These are phyloP conservation scores for Cudoniella acicularis DNA, from an alignment of 495 filamentous ascomycete species.

Conservation along the genomic window DNA sequence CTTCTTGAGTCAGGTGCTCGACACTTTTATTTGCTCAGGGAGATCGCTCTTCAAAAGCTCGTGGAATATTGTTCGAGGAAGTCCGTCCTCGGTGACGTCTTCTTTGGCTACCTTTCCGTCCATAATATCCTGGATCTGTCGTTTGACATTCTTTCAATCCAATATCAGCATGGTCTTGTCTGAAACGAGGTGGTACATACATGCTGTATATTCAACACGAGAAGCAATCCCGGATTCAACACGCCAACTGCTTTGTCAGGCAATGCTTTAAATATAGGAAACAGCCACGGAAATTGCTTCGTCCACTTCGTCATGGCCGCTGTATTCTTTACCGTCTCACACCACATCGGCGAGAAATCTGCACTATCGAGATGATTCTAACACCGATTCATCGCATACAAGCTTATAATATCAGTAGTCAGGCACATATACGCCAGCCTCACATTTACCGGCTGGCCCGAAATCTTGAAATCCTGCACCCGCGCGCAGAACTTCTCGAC, in stretches of 20 bases:
- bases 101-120: constrained; percentile 2
- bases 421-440: neutral
- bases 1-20: constrained; percentile 29
- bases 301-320: neutral
- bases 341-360: neutral
- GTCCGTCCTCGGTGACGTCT: neutral
- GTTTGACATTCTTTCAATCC: neutral
- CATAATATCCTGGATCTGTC: constrained; percentile 8
- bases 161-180: neutral
- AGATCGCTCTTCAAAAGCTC: constrained; percentile 8
- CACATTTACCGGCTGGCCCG: constrained; percentile 5
- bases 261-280: neutral
- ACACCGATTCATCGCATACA: neutral
- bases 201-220: neutral
- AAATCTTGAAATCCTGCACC: neutral
- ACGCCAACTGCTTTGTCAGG: neutral
- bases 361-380: neutral
- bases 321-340: neutral
- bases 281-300: constrained; percentile 3
- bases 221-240: neutral
- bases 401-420: constrained; percentile 23
- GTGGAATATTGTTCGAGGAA: constrained; percentile 12
- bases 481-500: constrained; percentile 13
- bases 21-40: constrained; percentile 24
- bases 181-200: neutral